Base-by-base conservation (phyloP, 179 eudicot genomes). In the Silene noctiflora region DNA sequence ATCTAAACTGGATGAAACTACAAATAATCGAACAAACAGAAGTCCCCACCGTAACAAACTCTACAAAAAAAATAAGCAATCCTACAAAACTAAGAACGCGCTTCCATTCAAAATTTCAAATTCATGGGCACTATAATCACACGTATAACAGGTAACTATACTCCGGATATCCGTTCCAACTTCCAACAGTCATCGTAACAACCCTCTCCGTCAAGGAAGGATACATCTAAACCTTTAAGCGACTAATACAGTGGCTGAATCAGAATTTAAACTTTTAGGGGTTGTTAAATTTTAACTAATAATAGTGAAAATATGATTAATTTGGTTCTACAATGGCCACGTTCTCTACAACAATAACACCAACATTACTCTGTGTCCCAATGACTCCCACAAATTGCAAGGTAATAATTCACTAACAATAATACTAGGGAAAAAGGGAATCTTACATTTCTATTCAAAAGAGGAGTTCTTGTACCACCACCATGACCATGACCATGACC, bases 391-490 rank as follows among this genome's bases (percentile, higher is more conserved):
- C 42, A 35, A 35, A 35, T 35, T 31, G 35, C 35, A 0, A 31
- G 35, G 5, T 31, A 31, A 31, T 3, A 31, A 39, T 39, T 0
- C 0, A 39, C 44, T 25, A 25, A 25, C 27, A 25, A 25, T 25
- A 25, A 25, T 25, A 25, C 27, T 25, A 25, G 27, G 27, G 1
- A 2, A 25, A 25, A 25, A 25, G 19, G 0, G 1, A 68, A 19
- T 17, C 74, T 72, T 75, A 83, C 85, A 16, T 79, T 65, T 56
- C 83, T 82, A 62, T 69, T 17, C 48, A 83, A 71, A 55, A 83
- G 83, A 61, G 85, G 85, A 76, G 44, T 72, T 71, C 85, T 83
- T 55, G 61, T 76, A 0, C 79, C 79, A 59, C 79, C 84, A 11
- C 85, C 82, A 46, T 39, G 17, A 0, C 84, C 84, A 78, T 64